A percentile compares a stretch with the other conserved stretches of the same genome.
phyloP scores from a whole-genome alignment of 345 rosid genomes.

The Salix purpurea region DNA sequence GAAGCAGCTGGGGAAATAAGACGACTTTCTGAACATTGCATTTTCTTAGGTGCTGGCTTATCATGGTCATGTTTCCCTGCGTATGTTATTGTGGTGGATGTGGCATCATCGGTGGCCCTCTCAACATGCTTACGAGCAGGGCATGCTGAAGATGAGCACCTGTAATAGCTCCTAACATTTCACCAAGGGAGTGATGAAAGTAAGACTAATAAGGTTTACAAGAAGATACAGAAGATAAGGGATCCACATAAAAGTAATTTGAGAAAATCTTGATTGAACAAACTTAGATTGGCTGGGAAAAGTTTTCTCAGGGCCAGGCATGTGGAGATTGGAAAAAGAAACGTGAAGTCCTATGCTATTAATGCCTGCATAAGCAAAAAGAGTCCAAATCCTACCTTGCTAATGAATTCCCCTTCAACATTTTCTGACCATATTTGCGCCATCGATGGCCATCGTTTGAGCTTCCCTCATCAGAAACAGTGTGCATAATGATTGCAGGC shows the following conservation, averaged over 20 bases:
- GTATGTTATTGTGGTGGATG: constrained; percentile 7
- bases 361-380: not conserved
- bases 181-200: not conserved
- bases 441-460: constrained; percentile 22
- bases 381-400: constrained; percentile 2
- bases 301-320: not conserved
- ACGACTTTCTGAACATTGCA: not conserved
- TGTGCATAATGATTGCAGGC: constrained; percentile 4
- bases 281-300: not conserved
- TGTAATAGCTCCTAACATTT: constrained; percentile 27
- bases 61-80: constrained; percentile 26
- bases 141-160: constrained; percentile 28
- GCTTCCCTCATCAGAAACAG: constrained; percentile 14
- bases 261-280: not conserved
- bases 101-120: constrained; percentile 10
- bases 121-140: constrained; percentile 29
- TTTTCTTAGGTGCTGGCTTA: constrained; percentile 18
- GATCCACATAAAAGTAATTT: not conserved
- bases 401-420: constrained; percentile 23
- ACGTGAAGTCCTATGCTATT: not conserved
- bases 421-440: constrained; percentile 32
- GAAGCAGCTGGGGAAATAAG: not conserved
- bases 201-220: not conserved
- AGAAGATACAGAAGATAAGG: not conserved
- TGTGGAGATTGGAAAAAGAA: not conserved